Percentiles rank a stretch among this genome's conserved stretches.
Evolutionary conservation across 495 filamentous ascomycete species (phyloP).

Genomic region (Penicillium manginii): DNA sequence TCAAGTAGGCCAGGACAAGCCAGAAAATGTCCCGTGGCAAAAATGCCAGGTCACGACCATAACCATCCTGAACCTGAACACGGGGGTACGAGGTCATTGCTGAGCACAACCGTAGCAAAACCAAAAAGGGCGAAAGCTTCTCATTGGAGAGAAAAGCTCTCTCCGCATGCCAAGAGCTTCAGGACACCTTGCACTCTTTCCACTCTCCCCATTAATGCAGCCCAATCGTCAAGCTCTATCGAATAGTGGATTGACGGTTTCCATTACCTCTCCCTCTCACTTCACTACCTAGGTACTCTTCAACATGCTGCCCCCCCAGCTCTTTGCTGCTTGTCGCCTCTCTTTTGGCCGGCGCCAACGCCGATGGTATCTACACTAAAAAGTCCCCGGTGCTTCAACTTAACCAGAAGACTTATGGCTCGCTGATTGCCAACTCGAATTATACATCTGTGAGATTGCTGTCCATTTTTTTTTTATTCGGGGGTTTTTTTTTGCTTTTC

Average conservation of each 20-base stretch:
- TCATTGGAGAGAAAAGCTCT: conserved; percentile 20
- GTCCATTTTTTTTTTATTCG: background rate
- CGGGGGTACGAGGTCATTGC: conserved; percentile 8
- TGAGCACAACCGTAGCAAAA: conserved; percentile 5
- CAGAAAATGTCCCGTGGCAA: conserved; percentile 50
- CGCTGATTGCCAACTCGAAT: conserved; percentile 85
- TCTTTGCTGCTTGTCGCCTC: conserved; percentile 48
- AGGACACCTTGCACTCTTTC: conserved; percentile 48
- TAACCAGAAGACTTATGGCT: conserved; percentile 80
- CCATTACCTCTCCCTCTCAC: conserved; percentile 14
- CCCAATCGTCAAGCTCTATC: too few species aligned
- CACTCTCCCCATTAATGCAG: background rate
- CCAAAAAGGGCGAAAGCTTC: conserved; percentile 11
- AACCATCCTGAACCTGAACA: background rate
- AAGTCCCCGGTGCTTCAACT: conserved; percentile 87
- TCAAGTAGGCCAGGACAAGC: conserved; percentile 45
- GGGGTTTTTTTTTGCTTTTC: background rate
- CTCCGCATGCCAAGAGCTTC: conserved; percentile 51
- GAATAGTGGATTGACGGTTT: background rate
- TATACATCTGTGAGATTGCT: conserved; percentile 75
- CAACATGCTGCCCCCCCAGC: conserved; percentile 28
- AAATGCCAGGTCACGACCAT: conserved; percentile 28
- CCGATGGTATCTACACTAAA: conserved; percentile 79
- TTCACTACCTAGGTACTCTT: too few species aligned
- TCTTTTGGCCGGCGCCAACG: conserved; percentile 63